Percentiles rank a stretch among this genome's conserved stretches.
phyloP scores from a whole-genome alignment of 2,329 filamentous ascomycete species.

The Massarina eburnea region DNA sequence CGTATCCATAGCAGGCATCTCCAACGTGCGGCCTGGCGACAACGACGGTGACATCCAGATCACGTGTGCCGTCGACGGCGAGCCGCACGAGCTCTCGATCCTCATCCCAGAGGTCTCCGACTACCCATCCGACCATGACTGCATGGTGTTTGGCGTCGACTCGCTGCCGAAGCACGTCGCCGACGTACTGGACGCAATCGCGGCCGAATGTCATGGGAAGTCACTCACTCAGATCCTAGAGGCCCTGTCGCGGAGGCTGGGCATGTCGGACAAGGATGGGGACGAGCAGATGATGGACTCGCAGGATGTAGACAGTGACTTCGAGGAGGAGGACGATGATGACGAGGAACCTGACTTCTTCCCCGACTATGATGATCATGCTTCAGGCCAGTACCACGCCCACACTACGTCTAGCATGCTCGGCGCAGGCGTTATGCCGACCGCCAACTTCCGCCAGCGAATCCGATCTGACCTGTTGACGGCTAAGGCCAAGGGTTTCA shows the following conservation, averaged over 20 bases:
- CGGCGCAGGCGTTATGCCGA: constrained; percentile 14
- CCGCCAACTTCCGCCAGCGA: constrained; percentile 34
- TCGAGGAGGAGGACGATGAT: constrained; percentile 39
- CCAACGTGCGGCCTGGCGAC: constrained; percentile 60
- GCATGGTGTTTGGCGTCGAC: constrained; percentile 58
- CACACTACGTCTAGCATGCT: constrained; percentile 9
- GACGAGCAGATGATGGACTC: constrained; percentile 48
- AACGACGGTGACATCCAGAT: constrained; percentile 75
- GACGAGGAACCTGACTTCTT: constrained; percentile 39
- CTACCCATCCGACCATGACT: constrained; percentile 62
- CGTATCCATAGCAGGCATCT: constrained; percentile 51
- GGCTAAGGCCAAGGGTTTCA: constrained; percentile 68
- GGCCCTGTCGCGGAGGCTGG: constrained; percentile 44
- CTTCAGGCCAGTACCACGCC: not conserved
- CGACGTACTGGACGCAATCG: constrained; percentile 48
- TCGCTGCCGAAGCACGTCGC: constrained; percentile 48
- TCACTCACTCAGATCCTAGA: constrained; percentile 53
- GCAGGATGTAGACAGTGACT: constrained; percentile 34
- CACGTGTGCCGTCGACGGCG: constrained; percentile 38
- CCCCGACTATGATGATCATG: constrained; percentile 32
- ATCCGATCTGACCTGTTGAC: constrained; percentile 63
- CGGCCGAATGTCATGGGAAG: constrained; percentile 48
- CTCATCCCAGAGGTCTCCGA: constrained; percentile 56
- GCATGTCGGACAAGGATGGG: constrained; percentile 43
- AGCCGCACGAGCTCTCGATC: constrained; percentile 43